Evolutionary conservation across 1,284 basidiomycete genomes (phyloP), one percentile per base, ranked within the genome.

Genomic region (Volvariella volvacea): DNA sequence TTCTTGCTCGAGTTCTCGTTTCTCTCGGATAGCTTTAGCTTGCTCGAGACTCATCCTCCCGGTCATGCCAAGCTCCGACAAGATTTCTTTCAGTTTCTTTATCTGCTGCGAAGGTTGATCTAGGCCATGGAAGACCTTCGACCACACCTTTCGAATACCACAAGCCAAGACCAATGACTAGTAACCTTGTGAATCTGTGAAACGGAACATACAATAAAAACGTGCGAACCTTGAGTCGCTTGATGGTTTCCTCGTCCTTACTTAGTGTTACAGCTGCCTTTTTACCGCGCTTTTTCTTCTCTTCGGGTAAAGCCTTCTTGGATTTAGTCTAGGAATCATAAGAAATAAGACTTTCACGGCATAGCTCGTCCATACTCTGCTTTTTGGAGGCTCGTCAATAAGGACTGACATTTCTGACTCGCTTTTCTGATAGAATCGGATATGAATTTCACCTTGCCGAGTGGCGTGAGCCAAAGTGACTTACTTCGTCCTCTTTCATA

Each of bases 131-230:
- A 92, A 85, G 51, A 90, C 79, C 58, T 81, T 88, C 14, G 71
- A 76, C 90, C 90, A 93, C 21, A 78, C 70, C 63, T 88, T 92
- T 44, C 88, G 78, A 3, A 88, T 72, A 3, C 90, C 90, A 52
- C 91, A 92, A 0, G 86, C 86, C 6, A 76, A 63, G 1, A 93
- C 78, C 17, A 89, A 68, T 19, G 76, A 67, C 84, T 87, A 43
- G 19, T 41, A 8, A n/a, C 2, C 14, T 32, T 21, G 22, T 15
- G 17, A 31, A 20, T 17, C 32, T 34, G 4, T 16, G n/a, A 37
- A 15, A 32, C 16, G 15, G 40, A 45, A 21, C 14, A 37, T 14
- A 39, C 30, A 17, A 21, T 31, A 22, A 42, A 41, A 25, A 41
- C 7, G 31, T 37, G 42, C 52, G 34, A 52, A 74, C 80, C 67